Base-by-base conservation (phyloP, 331 rosid genomes). In the Malus hybrid region DNA sequence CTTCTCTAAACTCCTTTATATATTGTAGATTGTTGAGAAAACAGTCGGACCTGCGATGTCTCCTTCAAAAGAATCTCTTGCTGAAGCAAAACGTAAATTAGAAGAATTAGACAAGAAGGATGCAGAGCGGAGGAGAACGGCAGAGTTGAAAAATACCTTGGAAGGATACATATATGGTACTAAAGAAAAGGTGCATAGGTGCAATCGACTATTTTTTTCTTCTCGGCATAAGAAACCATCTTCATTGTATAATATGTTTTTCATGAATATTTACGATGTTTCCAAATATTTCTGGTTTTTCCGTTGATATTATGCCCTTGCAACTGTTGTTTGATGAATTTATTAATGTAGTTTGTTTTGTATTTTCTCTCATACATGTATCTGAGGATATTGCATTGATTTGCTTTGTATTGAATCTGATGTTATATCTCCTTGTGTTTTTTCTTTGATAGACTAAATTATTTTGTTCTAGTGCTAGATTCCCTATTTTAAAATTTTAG, bases 161-260 rank as follows among this genome's bases (percentile, higher is more conserved):
- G 99, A 94, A 88, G 95, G 88, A 81, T 94, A 94, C 85, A 88
- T 92, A 77, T 94, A 94, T 14, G 77, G 86, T 44, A 94, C 93
- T 60, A 94, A 92, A 81, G 99, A 94, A 74, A 94, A 94, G 99
- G 99, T 94, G 74, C 64, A 85, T 71, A 60, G 67, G 60, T 76
- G 24, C n/a, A 52, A 61, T 67, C 55, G 22, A 54, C 15, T 59
- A 74, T 79, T 50, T 59, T 74, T 34, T 46, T 33, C 19, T 36
- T 56, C 66, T 71, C 1, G 29, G 48, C 75, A 15, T 31, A 5
- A 31, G 50, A n/a, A 70, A 70, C 27, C 20, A 29, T 5, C 65
- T 55, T 55, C 12, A 6, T 31, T 34, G 24, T 33, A 65, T 33
- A 5, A 6, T 55, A 12, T 52, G 31, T 27, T 33, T 42, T 52